Percentiles rank a stretch among this genome's conserved stretches.
These are phyloP conservation scores for Saussurea involucrata DNA, from an alignment of 129 eudicot species.

Conservation along the genomic window DNA sequence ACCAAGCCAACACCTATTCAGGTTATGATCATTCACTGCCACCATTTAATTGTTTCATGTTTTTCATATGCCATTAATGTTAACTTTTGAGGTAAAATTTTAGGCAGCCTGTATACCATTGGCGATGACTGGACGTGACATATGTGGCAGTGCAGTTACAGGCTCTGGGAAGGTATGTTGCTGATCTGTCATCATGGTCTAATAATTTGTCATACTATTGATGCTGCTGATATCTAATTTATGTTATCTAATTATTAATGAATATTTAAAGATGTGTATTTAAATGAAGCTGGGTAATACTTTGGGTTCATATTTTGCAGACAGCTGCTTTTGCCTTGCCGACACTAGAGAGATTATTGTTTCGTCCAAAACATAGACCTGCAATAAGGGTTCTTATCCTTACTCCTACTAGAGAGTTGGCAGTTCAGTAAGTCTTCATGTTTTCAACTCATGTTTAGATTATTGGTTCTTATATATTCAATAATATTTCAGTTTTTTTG, in stretches of 20 bases:
- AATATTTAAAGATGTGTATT: neutral
- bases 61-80: neutral
- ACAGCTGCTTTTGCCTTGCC: slow-evolving; percentile 98
- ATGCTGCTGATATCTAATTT: neutral
- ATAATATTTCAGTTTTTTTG: neutral
- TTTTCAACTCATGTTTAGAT: neutral
- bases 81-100: neutral
- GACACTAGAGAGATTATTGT: slow-evolving; percentile 80
- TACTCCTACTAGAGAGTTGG: slow-evolving; percentile 96
- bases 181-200: neutral
- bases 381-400: slow-evolving; percentile 95
- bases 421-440: slow-evolving; percentile 73
- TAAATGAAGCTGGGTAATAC: neutral
- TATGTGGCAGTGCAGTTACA: slow-evolving; percentile 92
- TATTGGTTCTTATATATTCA: neutral
- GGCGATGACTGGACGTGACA: slow-evolving; percentile 90
- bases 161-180: slow-evolving; percentile 94
- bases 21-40: slow-evolving; percentile 36
- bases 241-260: neutral
- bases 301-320: slow-evolving; percentile 36
- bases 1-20: slow-evolving; percentile 93
- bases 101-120: slow-evolving; percentile 97
- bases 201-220: neutral
- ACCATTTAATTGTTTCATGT: neutral
- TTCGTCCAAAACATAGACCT: slow-evolving; percentile 84